Evolutionary conservation across 495 filamentous ascomycete species (phyloP).

Genomic region (Paragyromitra xinjiangensis): DNA sequence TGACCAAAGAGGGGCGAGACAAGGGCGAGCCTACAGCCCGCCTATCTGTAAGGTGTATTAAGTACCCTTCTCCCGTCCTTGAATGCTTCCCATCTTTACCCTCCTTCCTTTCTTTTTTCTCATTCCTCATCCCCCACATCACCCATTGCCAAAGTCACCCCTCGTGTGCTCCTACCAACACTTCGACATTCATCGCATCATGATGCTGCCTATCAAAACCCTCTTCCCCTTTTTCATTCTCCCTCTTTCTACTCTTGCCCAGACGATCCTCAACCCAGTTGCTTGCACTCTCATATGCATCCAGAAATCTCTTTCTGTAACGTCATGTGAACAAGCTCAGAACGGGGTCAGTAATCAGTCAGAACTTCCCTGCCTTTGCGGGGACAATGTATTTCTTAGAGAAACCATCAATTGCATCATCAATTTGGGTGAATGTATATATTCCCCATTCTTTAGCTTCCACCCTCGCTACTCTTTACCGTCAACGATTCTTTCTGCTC

Average conservation of each 20-base stretch:
- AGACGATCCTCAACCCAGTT: slow-evolving; percentile 20
- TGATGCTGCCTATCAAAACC: slow-evolving; percentile 16
- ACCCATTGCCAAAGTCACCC: neutral
- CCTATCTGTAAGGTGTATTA: neutral
- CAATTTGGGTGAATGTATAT: slow-evolving; percentile 43
- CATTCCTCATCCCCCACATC: neutral
- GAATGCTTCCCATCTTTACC: neutral
- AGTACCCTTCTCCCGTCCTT: neutral
- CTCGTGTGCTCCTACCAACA: neutral
- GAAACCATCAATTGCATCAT: slow-evolving; percentile 27
- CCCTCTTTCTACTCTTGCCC: slow-evolving; percentile 18
- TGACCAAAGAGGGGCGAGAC: neutral
- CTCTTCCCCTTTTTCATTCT: slow-evolving; percentile 10
- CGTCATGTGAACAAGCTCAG: slow-evolving; percentile 11
- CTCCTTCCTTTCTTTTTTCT: neutral
- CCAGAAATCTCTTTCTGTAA: slow-evolving; percentile 6
- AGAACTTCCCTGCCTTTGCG: slow-evolving; percentile 34
- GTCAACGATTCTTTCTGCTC: neutral
- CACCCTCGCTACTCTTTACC: neutral
- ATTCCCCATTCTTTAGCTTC: neutral
- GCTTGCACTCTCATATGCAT: slow-evolving; percentile 37
- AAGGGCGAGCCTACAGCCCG: neutral
- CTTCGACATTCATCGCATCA: neutral
- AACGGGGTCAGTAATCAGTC: slow-evolving; percentile 30
- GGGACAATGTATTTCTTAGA: slow-evolving; percentile 21